Base-by-base conservation (phyloP, 441 rosid genomes). In the Euphorbia celastroides region DNA sequence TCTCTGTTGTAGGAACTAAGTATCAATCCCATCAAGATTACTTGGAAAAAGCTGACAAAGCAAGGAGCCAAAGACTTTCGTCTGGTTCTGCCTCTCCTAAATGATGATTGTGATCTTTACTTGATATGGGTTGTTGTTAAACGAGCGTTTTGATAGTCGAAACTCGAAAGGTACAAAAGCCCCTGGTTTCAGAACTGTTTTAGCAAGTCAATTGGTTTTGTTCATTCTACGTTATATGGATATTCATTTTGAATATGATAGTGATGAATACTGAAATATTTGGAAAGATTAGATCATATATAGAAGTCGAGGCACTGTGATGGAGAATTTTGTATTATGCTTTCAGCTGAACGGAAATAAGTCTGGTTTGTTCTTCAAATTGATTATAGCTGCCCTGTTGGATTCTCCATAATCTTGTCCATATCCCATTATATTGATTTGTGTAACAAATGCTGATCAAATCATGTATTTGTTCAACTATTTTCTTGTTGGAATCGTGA, bases 11-110 rank as follows among this genome's bases (percentile, higher is more conserved):
- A 90, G 95, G 91, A 46, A 34, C 90, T 36, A 85, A 83, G 86
- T 92, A 90, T 66, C 81, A 70, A 55, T 90, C 97, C 0, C 92
- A 88, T 69, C 97, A 90, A 83, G 97, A 90, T 74, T 90, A 90
- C 79, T 23, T 90, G 89, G 95, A 90, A 62, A 88, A 72, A 48
- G 97, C 95, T 0, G 95, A 90, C 71, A 85, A 80, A 75, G 95
- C 93, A 65, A 77, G 91, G 44, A 83, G 68, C 57, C 86, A 78
- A 12, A 85, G 93, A 57, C 91, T 90, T 60, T 90, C 92, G n/a
- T 75, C 88, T 38, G 64, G 79, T 60, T 73, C 88, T 25, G 67
- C 83, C 14, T 76, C 85, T 56, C 67, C 79, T 6, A 73, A 79
- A 70, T 81, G 81, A 84, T 44, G 30, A 31, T 57, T 19, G n/a